Base-by-base conservation (phyloP, 2,329 filamentous ascomycete species). In the Colletotrichum tropicale region DNA sequence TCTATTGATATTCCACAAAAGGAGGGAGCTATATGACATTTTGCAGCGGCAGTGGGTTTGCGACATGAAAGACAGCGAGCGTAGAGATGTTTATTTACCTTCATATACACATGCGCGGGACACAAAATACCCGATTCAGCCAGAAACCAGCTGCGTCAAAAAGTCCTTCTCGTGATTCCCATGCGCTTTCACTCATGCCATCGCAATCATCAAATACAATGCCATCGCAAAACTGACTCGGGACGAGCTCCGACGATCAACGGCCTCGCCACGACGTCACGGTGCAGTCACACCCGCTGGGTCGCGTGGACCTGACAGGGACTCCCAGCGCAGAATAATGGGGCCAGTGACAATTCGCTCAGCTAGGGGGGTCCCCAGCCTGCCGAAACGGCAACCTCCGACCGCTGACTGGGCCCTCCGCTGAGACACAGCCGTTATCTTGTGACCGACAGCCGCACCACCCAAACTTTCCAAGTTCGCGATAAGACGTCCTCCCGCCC, bases 391-490 rank as follows among this genome's bases (percentile, higher is more conserved):
- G 32, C 55, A 48, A n/a, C 26, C 58, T 55, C 48, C 58, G 38
- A 9, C 8, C 34, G 32, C 26, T 61, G n/a, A 65, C 32, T 24
- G 18, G 43, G 43, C n/a, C 43, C 43, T 52, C 12, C 28, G 30
- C 64, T 73, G 34, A 69, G 74, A 74, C 74, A 69, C 12, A 36
- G n/a, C 43, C 43, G 12, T 69, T 52, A 74, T 69, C 70, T 74
- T 64, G 56, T 76, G 74, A 76, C 74, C 70, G 73, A 75, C 28
- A 28, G 48, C 67, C 55, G 68, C 43, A 66, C 65, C 56, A 21
- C 58, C 30, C 43, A 52, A 73, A 52, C 74, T 18, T 32, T 52
- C 26, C 18, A 2, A 56, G 16, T 10, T 32, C 43, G 64, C 58
- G 64, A 69, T 32, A 60, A 69, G 48, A 69, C 73, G 52, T 12